Base-by-base conservation (phyloP, 2,329 filamentous ascomycete species). In the Ambrosiella beaveri region DNA sequence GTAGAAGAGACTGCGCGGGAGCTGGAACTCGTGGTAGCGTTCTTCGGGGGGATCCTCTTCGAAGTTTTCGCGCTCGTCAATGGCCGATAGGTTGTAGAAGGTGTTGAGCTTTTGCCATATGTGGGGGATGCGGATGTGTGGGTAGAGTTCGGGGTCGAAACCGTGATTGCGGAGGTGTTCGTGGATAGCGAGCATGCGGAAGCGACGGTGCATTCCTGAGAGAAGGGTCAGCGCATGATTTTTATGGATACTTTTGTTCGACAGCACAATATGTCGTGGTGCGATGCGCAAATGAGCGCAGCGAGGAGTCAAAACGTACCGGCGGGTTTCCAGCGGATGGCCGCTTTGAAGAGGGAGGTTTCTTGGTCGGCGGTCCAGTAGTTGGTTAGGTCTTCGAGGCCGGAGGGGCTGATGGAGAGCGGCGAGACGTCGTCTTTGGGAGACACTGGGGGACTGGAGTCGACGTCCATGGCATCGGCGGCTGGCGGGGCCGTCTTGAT, bases 241-340 rank as follows among this genome's bases (percentile, higher is more conserved):
- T 15, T 35, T 37, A 53, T 53, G 9, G 8, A n/a, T 15, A n/a
- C 51, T 38, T 12, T 7, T 19, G 11, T 53, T 27, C 27, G 27
- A 27, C 27, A 27, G 3, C 27, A 27, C 27, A 27, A 27, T 27
- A 5, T 27, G 3, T 27, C 3, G 27, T 27, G 27, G 27, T 5
- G n/a, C 11, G 50, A 36, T 17, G 13, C 13, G 3, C 15, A 36
- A 52, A 8, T 38, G 7, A 52, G 50, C 11, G 19, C 13, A 41
- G 3, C 7, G 40, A 17, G 19, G 51, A 51, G 40, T 19, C 62
- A 67, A 27, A 27, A 27, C 27, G 63, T 67, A 88, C 89, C 91
- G 45, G 91, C 91, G n/a, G 93, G 93, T 68, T 98, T 98, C 85
- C 87, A 95, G 67, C 84, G 80, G 63, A 97, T 90, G 63, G 97